Evolutionary conservation across 1,284 basidiomycete genomes (phyloP), one percentile per base, ranked within the genome.

Genomic region (Puccinia coronata): DNA sequence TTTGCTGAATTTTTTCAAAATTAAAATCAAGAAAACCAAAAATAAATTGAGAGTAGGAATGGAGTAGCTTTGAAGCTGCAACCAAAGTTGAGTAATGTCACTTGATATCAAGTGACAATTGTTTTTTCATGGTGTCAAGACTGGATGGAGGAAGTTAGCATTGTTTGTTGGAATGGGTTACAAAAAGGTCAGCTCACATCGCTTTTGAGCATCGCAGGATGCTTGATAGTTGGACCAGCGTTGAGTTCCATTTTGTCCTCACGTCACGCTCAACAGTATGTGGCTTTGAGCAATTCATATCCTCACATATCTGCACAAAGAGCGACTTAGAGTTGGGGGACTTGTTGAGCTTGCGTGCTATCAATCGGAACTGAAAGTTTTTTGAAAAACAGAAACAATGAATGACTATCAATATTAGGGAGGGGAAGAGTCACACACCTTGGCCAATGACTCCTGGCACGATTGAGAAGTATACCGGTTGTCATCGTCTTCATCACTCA

Each of bases 381-480:
- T 12, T 61, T 61, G 6, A 23, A 16, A 25, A 61, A 23, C 5
- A 1, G 18, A 16, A 9, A 9, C 14, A 28, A 2, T 9, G 20
- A 18, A n/a, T n/a, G n/a, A n/a, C n/a, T n/a, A n/a, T n/a, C 5
- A 23, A 61, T 11, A 16, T 4, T 36, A 61, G 2, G 20, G 9
- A 39, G 1, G 12, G 34, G 28, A 18, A 61, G 28, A 2, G 59
- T 8, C 18, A 39, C 16, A 47, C 36, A 69, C 65, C 65, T 49
- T 69, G 12, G 65, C 65, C 8, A 69, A 23, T 28, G 39, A 43
- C n/a, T n/a, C 36, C 23, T 25, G 43, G 23, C 36, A 69, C 1
- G 39, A 69, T 47, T 69, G 18, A 28, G 65, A 69, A n/a, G 65
- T 69, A 25, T 69, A 69, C n/a, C 12, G 65, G 43, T 69, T n/a